Percentiles rank a stretch among this genome's conserved stretches.
phyloP scores from a whole-genome alignment of 176 grass and related monocot species.

The Oropetium thomaeum region DNA sequence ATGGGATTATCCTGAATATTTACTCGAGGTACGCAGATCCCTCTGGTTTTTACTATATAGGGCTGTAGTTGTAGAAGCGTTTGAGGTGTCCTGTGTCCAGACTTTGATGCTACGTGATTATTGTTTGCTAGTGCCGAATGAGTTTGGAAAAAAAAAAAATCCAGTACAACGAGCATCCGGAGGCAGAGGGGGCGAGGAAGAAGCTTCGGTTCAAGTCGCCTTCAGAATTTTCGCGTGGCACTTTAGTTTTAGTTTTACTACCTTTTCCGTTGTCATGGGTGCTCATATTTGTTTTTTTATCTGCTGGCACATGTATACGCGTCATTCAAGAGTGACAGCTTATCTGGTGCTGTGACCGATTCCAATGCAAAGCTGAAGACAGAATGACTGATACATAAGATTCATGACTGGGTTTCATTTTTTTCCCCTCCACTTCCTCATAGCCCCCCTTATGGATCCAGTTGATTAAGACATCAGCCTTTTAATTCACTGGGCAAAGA shows the following conservation, averaged over 20 bases:
- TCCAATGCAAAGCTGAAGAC: conserved; percentile 79
- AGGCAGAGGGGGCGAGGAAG: conserved; percentile 95
- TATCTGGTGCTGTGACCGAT: conserved; percentile 79
- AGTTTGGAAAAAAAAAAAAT: conserved; percentile 87
- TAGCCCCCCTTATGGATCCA: conserved; percentile 49
- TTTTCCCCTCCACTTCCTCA: neutral
- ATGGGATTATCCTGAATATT: too few species aligned
- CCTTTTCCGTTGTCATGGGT: neutral
- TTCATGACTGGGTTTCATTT: conserved; percentile 43
- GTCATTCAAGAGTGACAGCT: conserved; percentile 75
- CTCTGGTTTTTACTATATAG: too few species aligned
- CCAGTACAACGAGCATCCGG: conserved; percentile 78
- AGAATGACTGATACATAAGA: conserved; percentile 67
- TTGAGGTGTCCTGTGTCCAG: neutral
- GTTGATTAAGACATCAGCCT: conserved; percentile 80
- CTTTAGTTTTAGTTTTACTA: neutral
- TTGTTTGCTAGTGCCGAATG: conserved; percentile 43
- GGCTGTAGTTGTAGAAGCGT: too few species aligned
- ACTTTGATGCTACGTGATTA: conserved; percentile 22
- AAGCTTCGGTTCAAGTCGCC: conserved; percentile 47
- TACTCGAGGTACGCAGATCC: too few species aligned
- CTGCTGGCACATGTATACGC: conserved; percentile 62
- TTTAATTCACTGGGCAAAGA: conserved; percentile 86
- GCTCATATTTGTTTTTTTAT: conserved; percentile 12
- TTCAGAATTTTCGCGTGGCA: conserved; percentile 2